Evolutionary conservation across 2,329 filamentous ascomycete genomes (phyloP).

Genomic region (Penicillium sp.): DNA sequence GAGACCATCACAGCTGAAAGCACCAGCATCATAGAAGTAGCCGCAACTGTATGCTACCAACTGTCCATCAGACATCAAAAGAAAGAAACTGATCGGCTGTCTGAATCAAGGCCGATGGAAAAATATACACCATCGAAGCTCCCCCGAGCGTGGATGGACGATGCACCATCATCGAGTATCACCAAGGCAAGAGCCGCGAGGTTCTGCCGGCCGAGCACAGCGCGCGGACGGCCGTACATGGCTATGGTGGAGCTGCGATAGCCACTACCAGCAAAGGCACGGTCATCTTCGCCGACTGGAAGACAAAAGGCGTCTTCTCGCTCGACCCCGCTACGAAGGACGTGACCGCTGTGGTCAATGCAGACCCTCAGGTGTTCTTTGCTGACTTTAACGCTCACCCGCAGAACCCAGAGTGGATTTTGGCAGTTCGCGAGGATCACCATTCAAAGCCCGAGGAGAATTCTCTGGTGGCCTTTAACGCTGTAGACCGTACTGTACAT

Average conservation of each 20-base stretch:
- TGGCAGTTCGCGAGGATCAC: slow-evolving; percentile 54
- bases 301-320: slow-evolving; percentile 41
- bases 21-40: slow-evolving; percentile 30
- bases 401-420: slow-evolving; percentile 36
- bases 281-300: slow-evolving; percentile 48
- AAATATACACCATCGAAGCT: slow-evolving; percentile 34
- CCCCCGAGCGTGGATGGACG: slow-evolving; percentile 39
- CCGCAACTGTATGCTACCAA: slow-evolving; percentile 24
- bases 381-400: slow-evolving; percentile 46
- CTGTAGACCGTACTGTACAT: slow-evolving; percentile 27
- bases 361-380: slow-evolving; percentile 37
- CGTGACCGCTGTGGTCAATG: slow-evolving; percentile 30
- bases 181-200: slow-evolving; percentile 30
- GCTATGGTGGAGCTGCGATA: slow-evolving; percentile 51
- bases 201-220: slow-evolving; percentile 44
- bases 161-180: slow-evolving; percentile 44
- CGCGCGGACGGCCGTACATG: slow-evolving; percentile 48
- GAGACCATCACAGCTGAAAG: slow-evolving; percentile 31
- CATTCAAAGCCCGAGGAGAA: slow-evolving; percentile 22
- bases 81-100: not conserved
- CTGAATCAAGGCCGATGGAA: slow-evolving; percentile 1
- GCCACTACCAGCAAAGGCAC: slow-evolving; percentile 33
- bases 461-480: slow-evolving; percentile 26
- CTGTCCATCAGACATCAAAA: not conserved
- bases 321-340: slow-evolving; percentile 37